Base-by-base conservation (phyloP, 139 green algal species). In the Asterochloris erici region DNA sequence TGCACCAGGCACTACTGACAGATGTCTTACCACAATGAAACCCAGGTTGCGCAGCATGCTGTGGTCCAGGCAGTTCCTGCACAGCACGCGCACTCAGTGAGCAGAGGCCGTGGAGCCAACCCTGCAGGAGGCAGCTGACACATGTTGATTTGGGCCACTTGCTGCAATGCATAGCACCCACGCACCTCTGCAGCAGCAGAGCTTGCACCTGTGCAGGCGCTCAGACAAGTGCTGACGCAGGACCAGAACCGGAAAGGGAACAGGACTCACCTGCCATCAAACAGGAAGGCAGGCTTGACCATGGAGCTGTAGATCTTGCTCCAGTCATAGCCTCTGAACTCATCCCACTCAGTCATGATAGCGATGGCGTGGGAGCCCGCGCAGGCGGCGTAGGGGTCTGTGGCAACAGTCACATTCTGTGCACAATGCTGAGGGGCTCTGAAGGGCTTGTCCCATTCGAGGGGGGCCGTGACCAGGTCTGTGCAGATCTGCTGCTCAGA, bases 261-360 rank as follows among this genome's bases (percentile, higher is more conserved):
- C n/a, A n/a, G n/a, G n/a, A n/a, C n/a, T n/a, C n/a, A 54, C 82
- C 97, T 93, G 62, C 97, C 97, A 83, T 99, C 97, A 89, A 99
- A 99, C n/a, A 99, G 82, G 83, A 98, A 99, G 1, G 97, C 96
- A 14, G 97, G 97, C 93, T 99, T 99, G 63, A 91, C 84, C 97
- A 99, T 99, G 78, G 75, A 94, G 86, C 96, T 92, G 62, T 93
- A 94, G 19, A 92, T 92, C 62, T 73, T 69, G 84, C 92, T 71
- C 74, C 87, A 95, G 85, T 96, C 92, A 21, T 93, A 85, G 10
- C 23, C 84, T 90, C 98, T 99, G 93, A 99, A 99, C 87, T 97
- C 90, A 83, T 99, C 97, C 97, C 97, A 99, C 91, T 99, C 97
- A 14, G 97, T 99, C 73, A 99, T 88, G 11, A 99, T 84, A 83